Conservation (phyloP, 2,329 filamentous ascomycete species). For the Myriosclerotinia scirpicola region DNA sequence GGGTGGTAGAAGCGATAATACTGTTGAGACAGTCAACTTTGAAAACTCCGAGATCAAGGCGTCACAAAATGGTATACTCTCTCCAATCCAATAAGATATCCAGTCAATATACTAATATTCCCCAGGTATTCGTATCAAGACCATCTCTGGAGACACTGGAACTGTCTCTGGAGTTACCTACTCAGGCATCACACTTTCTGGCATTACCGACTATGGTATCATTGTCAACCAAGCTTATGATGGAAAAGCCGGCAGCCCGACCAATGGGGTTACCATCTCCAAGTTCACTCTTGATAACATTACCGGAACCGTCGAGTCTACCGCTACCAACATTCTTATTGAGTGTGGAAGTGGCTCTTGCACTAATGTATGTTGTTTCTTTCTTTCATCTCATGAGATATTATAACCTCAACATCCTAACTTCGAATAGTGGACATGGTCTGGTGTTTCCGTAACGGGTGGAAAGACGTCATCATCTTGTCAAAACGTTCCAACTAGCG, state of each 20-base stretch:
- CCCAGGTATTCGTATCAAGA: slow-evolving; percentile 57
- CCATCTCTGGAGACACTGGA: slow-evolving; percentile 52
- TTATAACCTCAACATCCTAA: neutral
- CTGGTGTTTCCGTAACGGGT: slow-evolving; percentile 50
- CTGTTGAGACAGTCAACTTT: slow-evolving; percentile 53
- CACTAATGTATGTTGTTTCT: slow-evolving; percentile 38
- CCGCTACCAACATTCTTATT: slow-evolving; percentile 49
- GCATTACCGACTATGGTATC: slow-evolving; percentile 51
- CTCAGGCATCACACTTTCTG: slow-evolving; percentile 49
- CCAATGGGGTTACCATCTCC: slow-evolving; percentile 51
- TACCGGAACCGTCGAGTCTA: slow-evolving; percentile 44
- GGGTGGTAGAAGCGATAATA: slow-evolving; percentile 56
- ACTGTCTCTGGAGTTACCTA: slow-evolving; percentile 54
- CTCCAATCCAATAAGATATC: slow-evolving; percentile 41
- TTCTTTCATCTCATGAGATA: neutral
- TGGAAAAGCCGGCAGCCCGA: slow-evolving; percentile 49
- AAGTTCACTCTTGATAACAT: slow-evolving; percentile 48
- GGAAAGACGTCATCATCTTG: slow-evolving; percentile 48
- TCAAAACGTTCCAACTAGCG: slow-evolving; percentile 40
- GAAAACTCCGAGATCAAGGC: slow-evolving; percentile 48
- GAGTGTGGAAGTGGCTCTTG: slow-evolving; percentile 54
- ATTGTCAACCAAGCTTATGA: slow-evolving; percentile 58
- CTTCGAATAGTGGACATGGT: slow-evolving; percentile 50
- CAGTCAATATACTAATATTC: slow-evolving; percentile 30
- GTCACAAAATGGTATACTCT: slow-evolving; percentile 54